A percentile compares a stretch with the other conserved stretches of the same genome.
These are phyloP conservation scores for Sodiomyces alkalinus DNA, from an alignment of 2,329 filamentous ascomycete genomes.

Conservation along the genomic window DNA sequence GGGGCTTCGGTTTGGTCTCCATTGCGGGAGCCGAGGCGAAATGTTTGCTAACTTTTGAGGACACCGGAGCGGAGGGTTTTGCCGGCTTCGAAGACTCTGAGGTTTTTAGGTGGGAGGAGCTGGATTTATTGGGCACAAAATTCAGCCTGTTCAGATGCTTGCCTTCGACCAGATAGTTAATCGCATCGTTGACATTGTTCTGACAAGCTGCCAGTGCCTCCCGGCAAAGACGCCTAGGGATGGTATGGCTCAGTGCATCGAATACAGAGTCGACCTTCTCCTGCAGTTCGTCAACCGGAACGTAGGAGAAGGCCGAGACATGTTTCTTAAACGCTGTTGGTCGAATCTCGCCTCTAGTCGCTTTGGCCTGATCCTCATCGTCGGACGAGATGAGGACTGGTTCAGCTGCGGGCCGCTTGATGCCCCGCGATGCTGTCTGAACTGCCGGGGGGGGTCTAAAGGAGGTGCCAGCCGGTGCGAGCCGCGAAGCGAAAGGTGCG, in stretches of 20 bases:
- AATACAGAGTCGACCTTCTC: no score
- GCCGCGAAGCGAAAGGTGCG: conserved; percentile 32
- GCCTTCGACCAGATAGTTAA: conserved; percentile 14
- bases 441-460: conserved; percentile 37
- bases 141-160: conserved; percentile 9
- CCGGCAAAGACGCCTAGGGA: conserved; percentile 15
- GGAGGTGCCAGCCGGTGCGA: conserved; percentile 62
- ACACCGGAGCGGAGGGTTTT: conserved; percentile 11
- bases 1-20: conserved; percentile 12
- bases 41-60: no score
- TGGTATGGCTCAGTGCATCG: conserved; percentile 16
- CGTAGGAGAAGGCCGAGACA: conserved; percentile 27
- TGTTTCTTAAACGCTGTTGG: conserved; percentile 39
- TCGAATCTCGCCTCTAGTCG: conserved; percentile 44
- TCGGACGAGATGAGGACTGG: conserved; percentile 34
- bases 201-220: conserved; percentile 17
- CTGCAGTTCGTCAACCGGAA: conserved; percentile 26
- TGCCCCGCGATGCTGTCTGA: conserved; percentile 8
- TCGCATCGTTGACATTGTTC: conserved; percentile 20
- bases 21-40: no score
- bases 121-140: not conserved
- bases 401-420: conserved; percentile 21
- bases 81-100: not conserved
- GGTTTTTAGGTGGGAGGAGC: not conserved
- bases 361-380: conserved; percentile 39